phyloP scores from a whole-genome alignment of 2,329 filamentous ascomycete genomes.

The Sclerotinia borealis region DNA sequence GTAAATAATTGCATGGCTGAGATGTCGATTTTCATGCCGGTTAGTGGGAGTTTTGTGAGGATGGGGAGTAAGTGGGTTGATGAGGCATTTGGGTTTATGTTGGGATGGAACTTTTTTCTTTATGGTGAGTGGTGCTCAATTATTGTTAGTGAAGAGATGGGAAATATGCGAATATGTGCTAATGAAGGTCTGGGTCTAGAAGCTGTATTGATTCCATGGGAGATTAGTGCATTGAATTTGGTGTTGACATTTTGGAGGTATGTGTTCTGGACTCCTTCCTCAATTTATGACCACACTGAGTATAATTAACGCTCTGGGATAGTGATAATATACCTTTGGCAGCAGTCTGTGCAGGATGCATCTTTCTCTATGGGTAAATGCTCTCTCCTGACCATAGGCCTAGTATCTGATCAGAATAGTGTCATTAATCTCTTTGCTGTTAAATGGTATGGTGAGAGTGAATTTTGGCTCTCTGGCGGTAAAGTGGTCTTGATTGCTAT shows the following conservation, averaged over 20 bases:
- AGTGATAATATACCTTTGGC: slow-evolving; percentile 34
- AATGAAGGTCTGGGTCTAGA: slow-evolving; percentile 10
- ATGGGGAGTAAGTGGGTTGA: slow-evolving; percentile 50
- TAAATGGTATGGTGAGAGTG: slow-evolving; percentile 61
- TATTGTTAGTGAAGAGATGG: too few species aligned
- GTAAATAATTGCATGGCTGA: slow-evolving; percentile 36
- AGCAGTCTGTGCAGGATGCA: slow-evolving; percentile 34
- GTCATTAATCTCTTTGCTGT: slow-evolving; percentile 60
- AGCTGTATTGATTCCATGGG: slow-evolving; percentile 27
- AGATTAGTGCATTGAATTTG: slow-evolving; percentile 38
- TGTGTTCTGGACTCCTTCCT: neutral
- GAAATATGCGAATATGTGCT: neutral
- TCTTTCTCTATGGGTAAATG: slow-evolving; percentile 45
- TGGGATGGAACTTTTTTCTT: slow-evolving; percentile 57
- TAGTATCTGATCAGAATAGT: slow-evolving; percentile 29
- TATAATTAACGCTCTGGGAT: neutral
- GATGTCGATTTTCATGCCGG: slow-evolving; percentile 51
- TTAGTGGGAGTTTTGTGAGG: slow-evolving; percentile 47
- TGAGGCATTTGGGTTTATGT: slow-evolving; percentile 47
- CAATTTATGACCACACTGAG: neutral
- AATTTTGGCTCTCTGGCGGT: slow-evolving; percentile 56
- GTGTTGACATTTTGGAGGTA: slow-evolving; percentile 41
- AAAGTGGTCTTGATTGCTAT: slow-evolving; percentile 42
- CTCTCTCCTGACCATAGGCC: neutral
- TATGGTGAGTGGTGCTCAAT: slow-evolving; percentile 36